Percentiles rank a stretch among this genome's conserved stretches.
These are phyloP conservation scores for Zoysia japonica DNA, from an alignment of 176 grass and related monocot genomes.

Conservation along the genomic window DNA sequence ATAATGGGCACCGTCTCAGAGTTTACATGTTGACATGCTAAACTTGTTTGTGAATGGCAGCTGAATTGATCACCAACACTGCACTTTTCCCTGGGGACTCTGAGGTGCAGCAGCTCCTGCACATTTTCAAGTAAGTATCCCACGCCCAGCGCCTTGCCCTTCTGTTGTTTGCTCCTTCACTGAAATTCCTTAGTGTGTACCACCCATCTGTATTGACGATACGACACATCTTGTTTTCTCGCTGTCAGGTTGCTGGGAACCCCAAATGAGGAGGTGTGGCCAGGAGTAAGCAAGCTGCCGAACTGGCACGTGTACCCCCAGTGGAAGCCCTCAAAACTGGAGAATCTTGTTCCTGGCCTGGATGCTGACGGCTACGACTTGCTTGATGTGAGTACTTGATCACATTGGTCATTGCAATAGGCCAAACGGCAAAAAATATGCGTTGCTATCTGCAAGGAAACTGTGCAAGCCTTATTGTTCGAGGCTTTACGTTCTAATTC, in stretches of 20 bases:
- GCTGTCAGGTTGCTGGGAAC: constrained; percentile 77
- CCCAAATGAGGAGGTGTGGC: constrained; percentile 87
- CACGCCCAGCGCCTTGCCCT: background rate
- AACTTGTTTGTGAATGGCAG: constrained; percentile 49
- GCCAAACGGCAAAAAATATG: background rate
- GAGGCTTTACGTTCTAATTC: background rate
- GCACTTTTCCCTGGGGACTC: constrained; percentile 83
- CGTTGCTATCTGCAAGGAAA: background rate
- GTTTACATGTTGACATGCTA: background rate
- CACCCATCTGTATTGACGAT: background rate
- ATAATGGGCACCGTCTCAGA: background rate
- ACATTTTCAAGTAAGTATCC: constrained; percentile 80
- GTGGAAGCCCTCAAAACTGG: constrained; percentile 65
- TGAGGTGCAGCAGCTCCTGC: constrained; percentile 90
- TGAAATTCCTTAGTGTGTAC: background rate
- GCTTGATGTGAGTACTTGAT: constrained; percentile 57
- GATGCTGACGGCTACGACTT: constrained; percentile 70
- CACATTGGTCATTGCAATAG: background rate
- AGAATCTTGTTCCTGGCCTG: constrained; percentile 52
- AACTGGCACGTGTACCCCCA: constrained; percentile 95
- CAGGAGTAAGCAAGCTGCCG: constrained; percentile 73
- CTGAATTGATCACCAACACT: constrained; percentile 74
- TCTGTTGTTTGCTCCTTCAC: background rate
- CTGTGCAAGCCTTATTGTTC: too few relatives aligned
- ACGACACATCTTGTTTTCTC: background rate